Conservation (phyloP, 2,329 filamentous ascomycete genomes). For the Graphium sp. region DNA sequence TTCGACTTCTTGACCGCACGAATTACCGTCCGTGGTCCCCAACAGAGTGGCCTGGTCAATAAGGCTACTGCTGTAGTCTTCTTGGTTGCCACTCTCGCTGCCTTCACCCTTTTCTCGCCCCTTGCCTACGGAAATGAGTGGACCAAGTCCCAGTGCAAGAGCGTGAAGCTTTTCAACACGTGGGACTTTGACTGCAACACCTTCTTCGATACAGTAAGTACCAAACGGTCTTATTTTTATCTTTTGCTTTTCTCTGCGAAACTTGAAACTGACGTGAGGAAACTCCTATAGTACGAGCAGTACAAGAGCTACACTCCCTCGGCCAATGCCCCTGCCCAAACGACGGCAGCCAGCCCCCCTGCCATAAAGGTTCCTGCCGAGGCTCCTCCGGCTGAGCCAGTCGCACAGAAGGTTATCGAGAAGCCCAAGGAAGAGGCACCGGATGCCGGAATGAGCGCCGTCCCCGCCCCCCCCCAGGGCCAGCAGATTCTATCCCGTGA, state of each 20-base stretch:
- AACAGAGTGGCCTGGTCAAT: constrained; percentile 49
- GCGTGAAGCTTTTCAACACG: constrained; percentile 68
- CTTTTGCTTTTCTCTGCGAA: neutral
- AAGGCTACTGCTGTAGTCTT: constrained; percentile 58
- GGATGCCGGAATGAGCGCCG: constrained; percentile 25
- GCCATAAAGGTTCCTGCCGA: constrained; percentile 8
- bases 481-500: constrained; percentile 40
- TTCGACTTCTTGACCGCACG: constrained; percentile 75
- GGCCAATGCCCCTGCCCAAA: constrained; percentile 5
- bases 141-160: constrained; percentile 77
- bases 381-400: constrained; percentile 5
- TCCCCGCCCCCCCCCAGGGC: constrained; percentile 27
- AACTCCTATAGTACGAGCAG: constrained; percentile 27
- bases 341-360: constrained; percentile 9
- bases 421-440: constrained; percentile 8
- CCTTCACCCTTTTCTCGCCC: constrained; percentile 75
- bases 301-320: constrained; percentile 17
- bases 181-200: constrained; percentile 99
- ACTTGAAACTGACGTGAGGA: constrained; percentile 6
- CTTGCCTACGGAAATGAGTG: constrained; percentile 86
- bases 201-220: constrained; percentile 73
- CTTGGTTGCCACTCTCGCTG: constrained; percentile 54
- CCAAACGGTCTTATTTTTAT: constrained; percentile 1
- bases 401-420: constrained; percentile 5
- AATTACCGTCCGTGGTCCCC: constrained; percentile 49